A percentile compares a stretch with the other conserved stretches of the same genome.
Evolutionary conservation across 345 rosid genomes (phyloP).

Genomic region (Pelargonium nanum): DNA sequence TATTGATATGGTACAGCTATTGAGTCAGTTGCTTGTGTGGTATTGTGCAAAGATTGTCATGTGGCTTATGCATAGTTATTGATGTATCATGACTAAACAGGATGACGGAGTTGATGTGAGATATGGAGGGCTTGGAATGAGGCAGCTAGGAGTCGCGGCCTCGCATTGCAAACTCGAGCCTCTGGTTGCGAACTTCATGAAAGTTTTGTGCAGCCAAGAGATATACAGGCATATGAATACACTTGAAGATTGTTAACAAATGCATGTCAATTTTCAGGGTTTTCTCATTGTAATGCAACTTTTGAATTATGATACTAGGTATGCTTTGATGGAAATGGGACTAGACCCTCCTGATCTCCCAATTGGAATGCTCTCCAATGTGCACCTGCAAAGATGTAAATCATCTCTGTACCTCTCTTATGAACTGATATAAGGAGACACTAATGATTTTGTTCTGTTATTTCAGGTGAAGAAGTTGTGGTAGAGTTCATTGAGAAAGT

Average conservation of each 20-base stretch:
- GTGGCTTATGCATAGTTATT: neutral
- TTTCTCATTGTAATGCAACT: neutral
- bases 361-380: slow-evolving; percentile 48
- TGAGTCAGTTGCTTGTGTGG: neutral
- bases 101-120: slow-evolving; percentile 70
- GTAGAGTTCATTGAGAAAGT: slow-evolving; percentile 39
- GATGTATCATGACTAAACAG: slow-evolving; percentile 16
- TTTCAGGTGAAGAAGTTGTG: slow-evolving; percentile 54
- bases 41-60: neutral
- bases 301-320: slow-evolving; percentile 23
- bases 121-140: slow-evolving; percentile 53
- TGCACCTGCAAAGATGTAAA: slow-evolving; percentile 60
- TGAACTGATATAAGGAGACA: neutral
- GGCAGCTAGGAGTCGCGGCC: slow-evolving; percentile 62
- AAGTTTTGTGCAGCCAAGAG: slow-evolving; percentile 58
- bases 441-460: neutral
- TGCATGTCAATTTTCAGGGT: too few relatives aligned
- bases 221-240: slow-evolving; percentile 42
- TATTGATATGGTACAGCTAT: slow-evolving; percentile 53
- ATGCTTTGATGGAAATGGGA: slow-evolving; percentile 67
- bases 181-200: slow-evolving; percentile 47
- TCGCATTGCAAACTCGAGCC: slow-evolving; percentile 64
- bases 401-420: too few relatives aligned
- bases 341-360: slow-evolving; percentile 63
- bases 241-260: neutral